Evolutionary conservation across 768 basidiomycete species (phyloP).

Genomic region (Trametes coccinea): DNA sequence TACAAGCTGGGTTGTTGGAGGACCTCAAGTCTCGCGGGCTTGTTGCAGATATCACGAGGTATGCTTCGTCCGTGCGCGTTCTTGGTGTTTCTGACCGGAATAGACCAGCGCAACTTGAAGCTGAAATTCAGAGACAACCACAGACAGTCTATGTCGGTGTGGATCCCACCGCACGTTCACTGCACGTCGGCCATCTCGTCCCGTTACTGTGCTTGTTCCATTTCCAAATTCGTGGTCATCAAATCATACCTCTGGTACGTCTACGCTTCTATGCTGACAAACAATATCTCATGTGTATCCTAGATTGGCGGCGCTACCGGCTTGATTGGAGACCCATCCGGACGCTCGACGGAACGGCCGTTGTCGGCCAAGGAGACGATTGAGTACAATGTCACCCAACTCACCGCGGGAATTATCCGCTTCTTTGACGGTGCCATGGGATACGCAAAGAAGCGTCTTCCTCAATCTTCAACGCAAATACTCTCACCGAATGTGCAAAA

Average conservation of each 20-base stretch:
- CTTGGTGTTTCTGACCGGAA: not conserved
- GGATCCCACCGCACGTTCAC: slow-evolving; percentile 86
- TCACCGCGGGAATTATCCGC: slow-evolving; percentile 61
- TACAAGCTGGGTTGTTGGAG: slow-evolving; percentile 31
- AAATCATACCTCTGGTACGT: slow-evolving; percentile 79
- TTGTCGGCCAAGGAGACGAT: slow-evolving; percentile 61
- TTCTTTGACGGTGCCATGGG: slow-evolving; percentile 70
- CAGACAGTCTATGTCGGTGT: slow-evolving; percentile 83
- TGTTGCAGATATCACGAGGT: slow-evolving; percentile 41
- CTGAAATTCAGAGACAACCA: slow-evolving; percentile 14
- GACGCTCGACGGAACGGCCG: slow-evolving; percentile 78
- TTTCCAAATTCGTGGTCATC: slow-evolving; percentile 84
- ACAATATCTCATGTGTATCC: too few species aligned
- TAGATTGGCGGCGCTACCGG: slow-evolving; percentile 97
- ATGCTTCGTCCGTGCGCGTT: not conserved
- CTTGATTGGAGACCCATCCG: slow-evolving; percentile 95
- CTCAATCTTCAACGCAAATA: slow-evolving; percentile 12
- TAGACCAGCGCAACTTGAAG: slow-evolving; percentile 17
- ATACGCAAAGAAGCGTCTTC: slow-evolving; percentile 52
- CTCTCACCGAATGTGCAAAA: slow-evolving; percentile 49
- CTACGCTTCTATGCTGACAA: too few species aligned
- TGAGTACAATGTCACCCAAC: slow-evolving; percentile 60
- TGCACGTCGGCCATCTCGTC: slow-evolving; percentile 93
- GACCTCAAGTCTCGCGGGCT: slow-evolving; percentile 37
- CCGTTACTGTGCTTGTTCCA: slow-evolving; percentile 87